Evolutionary conservation across 129 eudicot genomes (phyloP), one percentile per base, ranked within the genome.

Genomic region (Helianthus tuberosus): DNA sequence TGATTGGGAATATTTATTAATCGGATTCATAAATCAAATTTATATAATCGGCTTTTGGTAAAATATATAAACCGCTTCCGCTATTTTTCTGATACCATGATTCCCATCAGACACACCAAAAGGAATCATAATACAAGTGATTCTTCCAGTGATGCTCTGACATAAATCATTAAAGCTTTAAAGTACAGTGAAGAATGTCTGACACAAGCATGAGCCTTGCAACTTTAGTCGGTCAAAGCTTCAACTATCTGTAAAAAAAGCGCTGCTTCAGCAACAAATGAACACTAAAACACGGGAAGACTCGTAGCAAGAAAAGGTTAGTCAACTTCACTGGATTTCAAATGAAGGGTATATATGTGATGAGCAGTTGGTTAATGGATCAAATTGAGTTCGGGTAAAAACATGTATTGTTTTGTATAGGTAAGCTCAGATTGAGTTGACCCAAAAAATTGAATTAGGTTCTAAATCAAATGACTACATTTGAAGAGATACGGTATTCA

Each of bases 141-240:
- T 94, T 83, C 98, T 83, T 60, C 98, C 97, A 0, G 97, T 90
- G 55, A 94, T 80, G 73, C 97, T 84, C 44, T 96, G 80, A 71
- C 88, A 94, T 69, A 94, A 69, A 75, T 94, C 98, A 76, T 94
- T 94, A 77, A 94, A 91, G 90, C 97, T 90, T 76, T 94, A 97
- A 73, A 91, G 84, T 69, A 94, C 88, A 66, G 72, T 94, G 98
- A 84, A 94, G 97, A 73, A 94, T 81, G 71, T 94, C 98, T 1
- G 98, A 94, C 29, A 94, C 98, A 58, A 94, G 97, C 98, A 94
- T 94, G 61, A 94, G 93, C 79, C 98, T 86, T 12, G 98, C 97
- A 86, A 94, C 98, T 88, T 94, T 94, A 36, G 97, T 94, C 98
- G 0, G 96, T 94, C 52, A 94, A 77, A 13, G 91, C 98, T 83